Percentiles rank a stretch among this genome's conserved stretches.
Conservation (phyloP, 371 early-diverging fungal genomes). For the Gilbertella persicaria region DNA sequence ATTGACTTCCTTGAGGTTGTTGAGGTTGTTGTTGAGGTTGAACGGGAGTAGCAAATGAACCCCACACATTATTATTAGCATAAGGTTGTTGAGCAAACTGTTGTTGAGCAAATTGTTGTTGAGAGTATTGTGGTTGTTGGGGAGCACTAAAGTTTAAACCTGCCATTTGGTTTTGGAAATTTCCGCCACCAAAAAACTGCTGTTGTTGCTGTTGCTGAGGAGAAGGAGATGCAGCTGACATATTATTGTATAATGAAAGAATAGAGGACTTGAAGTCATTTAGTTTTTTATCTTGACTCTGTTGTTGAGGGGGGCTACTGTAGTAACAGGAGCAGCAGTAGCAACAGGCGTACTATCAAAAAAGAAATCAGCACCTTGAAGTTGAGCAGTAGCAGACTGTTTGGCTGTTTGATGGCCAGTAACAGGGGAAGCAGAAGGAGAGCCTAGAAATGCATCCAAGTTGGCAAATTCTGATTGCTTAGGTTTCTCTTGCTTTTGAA, state of each 20-base stretch:
- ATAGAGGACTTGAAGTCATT: slow-evolving; percentile 59
- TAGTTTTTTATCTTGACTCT: slow-evolving; percentile 27
- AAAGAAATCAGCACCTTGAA: slow-evolving; percentile 52
- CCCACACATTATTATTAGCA: slow-evolving; percentile 14
- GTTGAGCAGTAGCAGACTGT: slow-evolving; percentile 22
- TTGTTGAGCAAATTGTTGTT: slow-evolving; percentile 12
- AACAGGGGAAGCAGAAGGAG: slow-evolving; percentile 29
- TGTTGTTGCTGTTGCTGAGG: slow-evolving; percentile 10
- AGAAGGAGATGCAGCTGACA: slow-evolving; percentile 22
- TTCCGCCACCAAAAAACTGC: slow-evolving; percentile 17
- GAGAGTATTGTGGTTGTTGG: neutral
- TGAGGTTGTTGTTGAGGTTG: slow-evolving; percentile 19
- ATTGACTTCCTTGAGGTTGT: slow-evolving; percentile 46
- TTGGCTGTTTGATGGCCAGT: slow-evolving; percentile 5
- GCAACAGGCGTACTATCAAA: slow-evolving; percentile 22
- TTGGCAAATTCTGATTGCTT: slow-evolving; percentile 41
- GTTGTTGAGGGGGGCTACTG: slow-evolving; percentile 14
- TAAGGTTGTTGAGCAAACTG: neutral
- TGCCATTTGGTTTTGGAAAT: slow-evolving; percentile 39
- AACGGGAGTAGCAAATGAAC: slow-evolving; percentile 20
- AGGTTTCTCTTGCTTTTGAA: slow-evolving; percentile 17
- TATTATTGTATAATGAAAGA: slow-evolving; percentile 52
- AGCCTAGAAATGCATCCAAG: slow-evolving; percentile 44
- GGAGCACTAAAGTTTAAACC: slow-evolving; percentile 32
- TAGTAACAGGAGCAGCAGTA: slow-evolving; percentile 12